These are phyloP conservation scores for Termitomyces sp. DNA, from an alignment of 1,284 basidiomycete species.

Conservation along the genomic window DNA sequence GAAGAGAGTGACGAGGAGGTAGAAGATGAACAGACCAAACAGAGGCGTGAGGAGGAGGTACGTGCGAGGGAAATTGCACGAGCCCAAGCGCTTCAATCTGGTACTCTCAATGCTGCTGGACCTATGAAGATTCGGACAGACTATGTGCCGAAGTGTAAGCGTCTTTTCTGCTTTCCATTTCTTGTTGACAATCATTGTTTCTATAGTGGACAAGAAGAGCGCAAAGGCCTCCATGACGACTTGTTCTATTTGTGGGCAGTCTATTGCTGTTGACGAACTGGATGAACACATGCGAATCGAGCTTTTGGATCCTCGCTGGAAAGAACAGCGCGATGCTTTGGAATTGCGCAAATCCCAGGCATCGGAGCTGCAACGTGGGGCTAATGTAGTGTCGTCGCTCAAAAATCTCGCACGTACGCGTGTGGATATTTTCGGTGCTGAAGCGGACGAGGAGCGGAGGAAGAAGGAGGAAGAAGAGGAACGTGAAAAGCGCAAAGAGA, in stretches of 20 bases:
- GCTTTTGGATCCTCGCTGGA: slow-evolving; percentile 95
- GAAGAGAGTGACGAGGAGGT: slow-evolving; percentile 77
- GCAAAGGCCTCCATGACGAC: slow-evolving; percentile 71
- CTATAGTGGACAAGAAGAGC: slow-evolving; percentile 63
- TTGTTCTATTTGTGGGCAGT: slow-evolving; percentile 91
- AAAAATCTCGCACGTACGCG: slow-evolving; percentile 87
- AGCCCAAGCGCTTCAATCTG: slow-evolving; percentile 75
- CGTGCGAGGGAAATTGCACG: slow-evolving; percentile 71
- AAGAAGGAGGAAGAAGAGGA: slow-evolving; percentile 85
- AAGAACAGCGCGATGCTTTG: slow-evolving; percentile 84
- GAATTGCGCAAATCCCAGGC: slow-evolving; percentile 89
- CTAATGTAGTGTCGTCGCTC: slow-evolving; percentile 88
- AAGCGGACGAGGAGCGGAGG: slow-evolving; percentile 82
- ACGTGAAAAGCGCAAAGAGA: slow-evolving; percentile 70
- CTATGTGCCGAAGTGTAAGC: slow-evolving; percentile 89
- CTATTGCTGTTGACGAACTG: slow-evolving; percentile 91
- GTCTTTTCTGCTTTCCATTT: slow-evolving; percentile 4
- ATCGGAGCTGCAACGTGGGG: slow-evolving; percentile 82
- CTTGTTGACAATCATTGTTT: slow-evolving; percentile 3
- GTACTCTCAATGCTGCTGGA: slow-evolving; percentile 66
- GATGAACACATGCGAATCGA: slow-evolving; percentile 99
- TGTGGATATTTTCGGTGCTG: slow-evolving; percentile 93
- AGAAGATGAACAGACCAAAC: slow-evolving; percentile 58
- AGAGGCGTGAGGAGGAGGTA: slow-evolving; percentile 73
- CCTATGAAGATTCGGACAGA: slow-evolving; percentile 97